phyloP scores from a whole-genome alignment of 208 protist species.

The Crithidia bombi region DNA sequence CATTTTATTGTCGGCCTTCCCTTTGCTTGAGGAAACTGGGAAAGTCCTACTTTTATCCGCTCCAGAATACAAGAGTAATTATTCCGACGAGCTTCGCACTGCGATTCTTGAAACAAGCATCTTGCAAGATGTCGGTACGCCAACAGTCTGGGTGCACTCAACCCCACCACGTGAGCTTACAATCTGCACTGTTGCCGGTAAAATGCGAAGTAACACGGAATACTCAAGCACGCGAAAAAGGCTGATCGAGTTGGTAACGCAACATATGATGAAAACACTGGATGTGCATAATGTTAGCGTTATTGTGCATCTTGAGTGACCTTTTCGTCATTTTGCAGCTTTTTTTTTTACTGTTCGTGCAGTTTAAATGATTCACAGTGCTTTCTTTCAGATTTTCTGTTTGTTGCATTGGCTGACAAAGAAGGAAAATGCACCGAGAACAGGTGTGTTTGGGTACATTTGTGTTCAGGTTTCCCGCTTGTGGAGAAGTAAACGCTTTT shows the following conservation, averaged over 20 bases:
- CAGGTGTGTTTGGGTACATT: too few relatives aligned
- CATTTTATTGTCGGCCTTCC: constrained; percentile 76
- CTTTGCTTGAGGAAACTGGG: constrained; percentile 79
- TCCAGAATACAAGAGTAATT: constrained; percentile 32
- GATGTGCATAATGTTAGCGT: constrained; percentile 26
- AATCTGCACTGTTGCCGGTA: constrained; percentile 48
- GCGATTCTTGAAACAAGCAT: constrained; percentile 35
- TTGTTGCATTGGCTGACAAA: background rate
- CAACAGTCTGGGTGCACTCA: constrained; percentile 65
- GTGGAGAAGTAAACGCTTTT: too few relatives aligned
- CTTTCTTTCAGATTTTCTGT: constrained; percentile 18
- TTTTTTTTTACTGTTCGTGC: constrained; percentile 3
- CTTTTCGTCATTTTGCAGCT: background rate
- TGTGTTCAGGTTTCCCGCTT: too few relatives aligned
- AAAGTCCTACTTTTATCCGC: constrained; percentile 68
- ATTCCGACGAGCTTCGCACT: constrained; percentile 24
- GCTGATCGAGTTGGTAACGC: constrained; percentile 21
- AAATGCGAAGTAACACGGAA: constrained; percentile 25
- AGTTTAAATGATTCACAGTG: constrained; percentile 10
- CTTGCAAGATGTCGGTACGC: constrained; percentile 39
- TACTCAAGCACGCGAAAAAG: constrained; percentile 23
- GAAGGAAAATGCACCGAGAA: background rate
- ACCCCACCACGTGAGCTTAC: constrained; percentile 61
- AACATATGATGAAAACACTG: constrained; percentile 17
- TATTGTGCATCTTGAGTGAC: constrained; percentile 33